phyloP scores from a whole-genome alignment of 2,329 filamentous ascomycete species.

The Lachnellula willkommii region DNA sequence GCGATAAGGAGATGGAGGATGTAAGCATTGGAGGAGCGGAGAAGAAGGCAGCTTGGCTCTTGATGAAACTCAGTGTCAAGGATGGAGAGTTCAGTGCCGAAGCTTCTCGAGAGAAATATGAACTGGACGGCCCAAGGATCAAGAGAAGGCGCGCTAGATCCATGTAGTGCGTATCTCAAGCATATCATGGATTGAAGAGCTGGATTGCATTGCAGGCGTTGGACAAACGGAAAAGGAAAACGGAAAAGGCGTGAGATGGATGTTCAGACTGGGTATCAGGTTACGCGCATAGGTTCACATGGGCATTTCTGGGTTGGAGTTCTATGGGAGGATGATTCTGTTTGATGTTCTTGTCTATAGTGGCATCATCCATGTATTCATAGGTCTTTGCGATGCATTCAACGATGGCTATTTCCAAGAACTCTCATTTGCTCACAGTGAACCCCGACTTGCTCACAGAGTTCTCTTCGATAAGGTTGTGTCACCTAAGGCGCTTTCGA shows the following conservation, averaged over 20 bases:
- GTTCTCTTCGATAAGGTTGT: neutral
- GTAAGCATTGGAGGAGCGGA: constrained; percentile 30
- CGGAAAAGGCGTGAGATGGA: constrained; percentile 1
- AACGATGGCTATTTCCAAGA: neutral
- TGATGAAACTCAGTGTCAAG: constrained; percentile 44
- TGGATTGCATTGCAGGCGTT: neutral
- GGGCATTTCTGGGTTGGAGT: neutral
- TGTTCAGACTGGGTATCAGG: constrained; percentile 1
- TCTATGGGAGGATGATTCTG: neutral
- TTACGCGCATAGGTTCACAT: neutral
- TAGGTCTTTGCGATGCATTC: constrained; percentile 6
- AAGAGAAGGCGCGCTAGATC: constrained; percentile 41
- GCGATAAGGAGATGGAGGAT: constrained; percentile 16
- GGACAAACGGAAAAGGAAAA: neutral
- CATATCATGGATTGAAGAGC: neutral
- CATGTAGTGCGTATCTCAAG: constrained; percentile 15
- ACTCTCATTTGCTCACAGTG: neutral
- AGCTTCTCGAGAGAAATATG: constrained; percentile 2
- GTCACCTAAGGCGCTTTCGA: neutral
- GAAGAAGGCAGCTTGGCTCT: constrained; percentile 42
- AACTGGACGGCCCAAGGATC: constrained; percentile 27
- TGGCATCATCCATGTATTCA: constrained; percentile 2
- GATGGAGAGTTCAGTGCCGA: constrained; percentile 25
- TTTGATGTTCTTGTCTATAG: neutral
- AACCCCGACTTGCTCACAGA: neutral